Conservation (phyloP, 225 moss, liverwort and hornwort genomes). For the Sphagnum contortum region DNA sequence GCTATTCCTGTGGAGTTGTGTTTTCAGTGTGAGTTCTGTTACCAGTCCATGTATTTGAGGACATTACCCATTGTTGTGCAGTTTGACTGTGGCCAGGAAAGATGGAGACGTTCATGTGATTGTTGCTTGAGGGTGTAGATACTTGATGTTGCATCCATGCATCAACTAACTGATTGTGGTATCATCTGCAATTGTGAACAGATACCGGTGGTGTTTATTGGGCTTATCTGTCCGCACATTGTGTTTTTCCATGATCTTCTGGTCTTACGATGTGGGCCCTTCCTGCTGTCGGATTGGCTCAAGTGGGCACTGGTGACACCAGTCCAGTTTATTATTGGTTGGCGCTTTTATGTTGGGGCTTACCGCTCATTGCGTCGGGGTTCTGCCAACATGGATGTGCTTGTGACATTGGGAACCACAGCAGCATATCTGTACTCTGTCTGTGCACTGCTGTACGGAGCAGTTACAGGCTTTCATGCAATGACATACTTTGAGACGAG, state of each 20-base stretch:
- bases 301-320: slow-evolving; percentile 92
- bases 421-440: slow-evolving; percentile 79
- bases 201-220: slow-evolving; percentile 69
- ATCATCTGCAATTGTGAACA: slow-evolving; percentile 10
- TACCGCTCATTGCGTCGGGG: slow-evolving; percentile 65
- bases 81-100: neutral
- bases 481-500: slow-evolving; percentile 92
- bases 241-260: slow-evolving; percentile 33
- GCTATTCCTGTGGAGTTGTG: slow-evolving; percentile 54
- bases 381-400: slow-evolving; percentile 93
- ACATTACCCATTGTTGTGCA: neutral
- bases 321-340: slow-evolving; percentile 63
- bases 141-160: neutral
- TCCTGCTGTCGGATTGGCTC: slow-evolving; percentile 69
- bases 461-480: slow-evolving; percentile 38
- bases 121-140: no score
- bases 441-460: slow-evolving; percentile 62
- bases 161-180: neutral
- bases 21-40: slow-evolving; percentile 38
- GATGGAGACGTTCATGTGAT: no score
- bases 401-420: slow-evolving; percentile 76
- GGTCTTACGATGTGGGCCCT: slow-evolving; percentile 50
- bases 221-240: slow-evolving; percentile 64
- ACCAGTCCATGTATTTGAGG: neutral
- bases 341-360: slow-evolving; percentile 79